Percentiles rank a stretch among this genome's conserved stretches.
These are phyloP conservation scores for Backusella parvicylindrica DNA, from an alignment of 192 early-diverging fungal genomes.

Conservation along the genomic window DNA sequence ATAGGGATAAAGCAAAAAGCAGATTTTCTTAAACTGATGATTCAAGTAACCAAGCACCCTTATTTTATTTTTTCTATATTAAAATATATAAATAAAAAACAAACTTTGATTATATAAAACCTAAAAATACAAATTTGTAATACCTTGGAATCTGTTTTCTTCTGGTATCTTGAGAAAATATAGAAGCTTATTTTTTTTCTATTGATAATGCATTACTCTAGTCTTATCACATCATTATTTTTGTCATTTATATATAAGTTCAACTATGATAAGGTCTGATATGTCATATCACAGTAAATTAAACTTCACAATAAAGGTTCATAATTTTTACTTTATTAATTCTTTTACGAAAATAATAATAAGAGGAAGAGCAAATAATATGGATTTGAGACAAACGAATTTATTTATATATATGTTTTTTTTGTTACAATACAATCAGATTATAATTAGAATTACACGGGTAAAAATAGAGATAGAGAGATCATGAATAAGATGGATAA, in stretches of 20 bases:
- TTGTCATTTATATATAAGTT: background rate
- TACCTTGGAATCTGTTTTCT: background rate
- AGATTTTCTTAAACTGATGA: background rate
- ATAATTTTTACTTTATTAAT: no score
- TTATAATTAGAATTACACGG: background rate
- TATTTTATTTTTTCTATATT: background rate
- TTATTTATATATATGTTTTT: background rate
- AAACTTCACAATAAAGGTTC: background rate
- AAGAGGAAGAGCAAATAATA: background rate
- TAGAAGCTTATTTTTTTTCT: background rate
- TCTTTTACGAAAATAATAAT: no score
- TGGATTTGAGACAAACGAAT: background rate
- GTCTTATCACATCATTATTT: background rate
- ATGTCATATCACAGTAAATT: background rate
- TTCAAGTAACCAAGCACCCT: background rate
- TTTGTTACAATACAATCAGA: background rate
- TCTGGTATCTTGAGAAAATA: background rate
- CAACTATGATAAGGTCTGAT: background rate
- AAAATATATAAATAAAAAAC: background rate
- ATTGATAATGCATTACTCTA: background rate
- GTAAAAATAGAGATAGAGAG: background rate
- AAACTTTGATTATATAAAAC: background rate
- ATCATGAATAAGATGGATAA: background rate
- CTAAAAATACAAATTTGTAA: background rate
- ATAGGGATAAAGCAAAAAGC: background rate